Percentiles rank a stretch among this genome's conserved stretches.
Evolutionary conservation across 208 protist species (phyloP).

Genomic region (Wallacemonas sp.): DNA sequence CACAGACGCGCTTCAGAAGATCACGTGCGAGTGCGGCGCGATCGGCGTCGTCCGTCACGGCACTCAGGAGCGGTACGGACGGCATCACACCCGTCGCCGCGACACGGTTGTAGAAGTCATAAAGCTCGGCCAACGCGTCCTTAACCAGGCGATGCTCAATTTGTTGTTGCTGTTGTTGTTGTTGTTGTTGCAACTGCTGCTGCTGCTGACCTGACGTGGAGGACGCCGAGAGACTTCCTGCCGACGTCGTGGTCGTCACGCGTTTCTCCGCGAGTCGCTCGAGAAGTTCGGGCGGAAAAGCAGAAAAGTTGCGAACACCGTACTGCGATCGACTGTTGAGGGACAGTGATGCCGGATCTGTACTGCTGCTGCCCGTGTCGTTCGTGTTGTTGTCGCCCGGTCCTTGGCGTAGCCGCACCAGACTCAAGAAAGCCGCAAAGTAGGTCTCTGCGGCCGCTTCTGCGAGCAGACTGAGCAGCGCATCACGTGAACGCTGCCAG

Average conservation of each 20-base stretch:
- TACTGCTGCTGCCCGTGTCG: too few species aligned
- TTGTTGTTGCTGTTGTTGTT: background rate
- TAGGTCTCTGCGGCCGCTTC: background rate
- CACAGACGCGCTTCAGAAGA: conserved; percentile 27
- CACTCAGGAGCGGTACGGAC: conserved; percentile 47
- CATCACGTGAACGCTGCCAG: background rate
- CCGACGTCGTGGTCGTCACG: background rate
- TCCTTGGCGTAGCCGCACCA: background rate
- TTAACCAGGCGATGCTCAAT: conserved; percentile 14
- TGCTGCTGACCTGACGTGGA: background rate
- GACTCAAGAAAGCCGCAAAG: background rate
- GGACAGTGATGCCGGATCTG: too few species aligned
- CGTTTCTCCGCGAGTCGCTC: background rate
- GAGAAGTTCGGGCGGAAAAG: background rate
- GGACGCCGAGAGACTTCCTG: background rate
- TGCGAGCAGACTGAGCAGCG: background rate
- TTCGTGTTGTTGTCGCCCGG: too few species aligned
- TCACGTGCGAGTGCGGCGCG: conserved; percentile 30
- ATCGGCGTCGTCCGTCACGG: conserved; percentile 28
- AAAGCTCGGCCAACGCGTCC: conserved; percentile 32
- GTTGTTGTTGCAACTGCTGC: background rate
- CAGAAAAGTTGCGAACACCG: background rate
- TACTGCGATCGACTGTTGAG: too few species aligned
- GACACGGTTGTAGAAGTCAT: conserved; percentile 59
- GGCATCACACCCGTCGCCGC: conserved; percentile 51